Percentiles rank a stretch among this genome's conserved stretches.
Evolutionary conservation across 169 alveolate genomes (phyloP).

Genomic region (Cystoisospora suis): DNA sequence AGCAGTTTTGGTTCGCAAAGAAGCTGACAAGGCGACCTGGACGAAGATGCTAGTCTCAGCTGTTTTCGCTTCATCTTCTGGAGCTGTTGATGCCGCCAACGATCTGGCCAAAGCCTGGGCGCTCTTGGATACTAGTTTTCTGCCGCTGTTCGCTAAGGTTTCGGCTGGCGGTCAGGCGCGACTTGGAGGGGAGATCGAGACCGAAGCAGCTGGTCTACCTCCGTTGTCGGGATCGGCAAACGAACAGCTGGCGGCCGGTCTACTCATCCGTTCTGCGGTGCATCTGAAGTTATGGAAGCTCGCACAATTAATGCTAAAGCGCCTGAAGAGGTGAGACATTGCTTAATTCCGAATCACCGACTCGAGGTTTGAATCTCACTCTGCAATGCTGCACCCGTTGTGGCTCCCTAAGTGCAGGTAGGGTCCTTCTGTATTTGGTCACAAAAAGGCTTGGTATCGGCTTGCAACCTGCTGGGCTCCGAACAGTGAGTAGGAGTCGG

Average conservation of each 20-base stretch:
- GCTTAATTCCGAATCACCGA: too few relatives aligned
- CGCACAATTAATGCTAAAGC: neutral
- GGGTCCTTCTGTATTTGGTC: too few relatives aligned
- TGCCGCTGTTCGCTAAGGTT: neutral
- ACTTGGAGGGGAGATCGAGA: neutral
- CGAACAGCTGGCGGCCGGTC: conserved; percentile 12
- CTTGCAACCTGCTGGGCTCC: too few relatives aligned
- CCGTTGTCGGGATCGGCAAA: neutral
- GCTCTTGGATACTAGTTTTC: neutral
- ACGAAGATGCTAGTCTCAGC: neutral
- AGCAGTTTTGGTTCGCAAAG: neutral
- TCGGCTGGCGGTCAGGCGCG: neutral
- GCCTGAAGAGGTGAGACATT: neutral
- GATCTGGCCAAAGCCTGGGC: conserved; percentile 15
- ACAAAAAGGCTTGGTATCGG: too few relatives aligned
- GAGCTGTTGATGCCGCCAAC: neutral
- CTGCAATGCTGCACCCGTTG: too few relatives aligned
- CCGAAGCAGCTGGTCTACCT: neutral
- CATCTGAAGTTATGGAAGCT: neutral
- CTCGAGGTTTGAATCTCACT: too few relatives aligned
- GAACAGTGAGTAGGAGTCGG: too few relatives aligned
- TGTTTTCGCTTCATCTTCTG: neutral
- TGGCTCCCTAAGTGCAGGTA: too few relatives aligned
- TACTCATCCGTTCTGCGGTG: neutral
- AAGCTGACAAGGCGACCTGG: conserved; percentile 5